Conservation (phyloP, 2,329 filamentous ascomycete species). For the Drechslerella dactyloides region DNA sequence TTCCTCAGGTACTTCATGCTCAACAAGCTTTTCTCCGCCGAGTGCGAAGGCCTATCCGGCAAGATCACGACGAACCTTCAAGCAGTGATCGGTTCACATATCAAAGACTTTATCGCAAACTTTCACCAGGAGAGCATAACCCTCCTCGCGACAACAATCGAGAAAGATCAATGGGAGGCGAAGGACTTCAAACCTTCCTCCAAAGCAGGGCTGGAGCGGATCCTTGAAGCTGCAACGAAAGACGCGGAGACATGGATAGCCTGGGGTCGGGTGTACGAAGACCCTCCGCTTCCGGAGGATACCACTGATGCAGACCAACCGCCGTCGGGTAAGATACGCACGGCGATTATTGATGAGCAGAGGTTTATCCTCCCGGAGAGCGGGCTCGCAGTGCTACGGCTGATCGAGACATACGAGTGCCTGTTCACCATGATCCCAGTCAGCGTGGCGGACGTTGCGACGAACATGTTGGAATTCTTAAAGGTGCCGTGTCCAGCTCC, state of each 20-base stretch:
- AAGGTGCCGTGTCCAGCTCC: slow-evolving; percentile 35
- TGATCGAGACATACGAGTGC: slow-evolving; percentile 81
- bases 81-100: slow-evolving; percentile 79
- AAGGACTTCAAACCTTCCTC: slow-evolving; percentile 74
- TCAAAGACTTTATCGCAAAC: slow-evolving; percentile 76
- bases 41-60: slow-evolving; percentile 83
- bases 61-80: slow-evolving; percentile 77
- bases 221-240: slow-evolving; percentile 73
- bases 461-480: slow-evolving; percentile 76
- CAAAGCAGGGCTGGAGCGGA: slow-evolving; percentile 66
- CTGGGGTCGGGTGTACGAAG: slow-evolving; percentile 56
- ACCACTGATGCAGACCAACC: slow-evolving; percentile 18
- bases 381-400: slow-evolving; percentile 78
- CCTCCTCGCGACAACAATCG: slow-evolving; percentile 75
- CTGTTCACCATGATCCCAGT: slow-evolving; percentile 84
- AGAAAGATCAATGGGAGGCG: slow-evolving; percentile 79
- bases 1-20: slow-evolving; percentile 84
- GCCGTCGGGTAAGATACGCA: slow-evolving; percentile 66
- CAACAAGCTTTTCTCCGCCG: slow-evolving; percentile 81
- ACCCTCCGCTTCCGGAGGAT: slow-evolving; percentile 47
- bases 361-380: slow-evolving; percentile 85
- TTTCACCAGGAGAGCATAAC: slow-evolving; percentile 76
- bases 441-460: slow-evolving; percentile 82
- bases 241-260: slow-evolving; percentile 73
- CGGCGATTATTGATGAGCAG: slow-evolving; percentile 81